Conservation (phyloP, 805 yeast species). For the Ogataea nonfermentans region DNA sequence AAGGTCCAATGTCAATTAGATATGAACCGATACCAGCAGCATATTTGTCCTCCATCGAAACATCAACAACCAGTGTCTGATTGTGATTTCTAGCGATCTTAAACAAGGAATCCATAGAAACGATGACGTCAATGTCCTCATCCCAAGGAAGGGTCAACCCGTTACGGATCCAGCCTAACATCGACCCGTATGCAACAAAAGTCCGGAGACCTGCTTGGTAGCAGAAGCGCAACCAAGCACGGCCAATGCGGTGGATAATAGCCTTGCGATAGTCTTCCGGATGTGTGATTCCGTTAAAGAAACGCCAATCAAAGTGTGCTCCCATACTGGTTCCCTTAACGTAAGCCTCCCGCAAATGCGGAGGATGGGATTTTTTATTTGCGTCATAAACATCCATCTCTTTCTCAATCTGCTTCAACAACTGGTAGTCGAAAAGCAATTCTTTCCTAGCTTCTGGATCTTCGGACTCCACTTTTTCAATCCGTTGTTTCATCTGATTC, state of each 20-base stretch:
- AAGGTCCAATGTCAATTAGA: constrained; percentile 46
- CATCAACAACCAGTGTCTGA: constrained; percentile 48
- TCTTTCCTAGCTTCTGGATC: constrained; percentile 6
- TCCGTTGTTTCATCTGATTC: constrained; percentile 14
- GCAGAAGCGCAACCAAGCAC: constrained; percentile 53
- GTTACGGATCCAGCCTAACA: constrained; percentile 64
- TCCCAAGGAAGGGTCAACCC: constrained; percentile 68
- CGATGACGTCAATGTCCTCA: constrained; percentile 62
- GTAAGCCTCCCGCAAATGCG: constrained; percentile 41
- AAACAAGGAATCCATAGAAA: constrained; percentile 49
- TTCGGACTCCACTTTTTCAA: constrained; percentile 1
- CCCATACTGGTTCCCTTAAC: constrained; percentile 24
- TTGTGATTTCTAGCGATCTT: constrained; percentile 47
- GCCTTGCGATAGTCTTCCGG: constrained; percentile 40
- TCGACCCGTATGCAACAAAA: constrained; percentile 67
- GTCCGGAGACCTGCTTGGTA: constrained; percentile 45
- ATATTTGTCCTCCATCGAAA: constrained; percentile 21
- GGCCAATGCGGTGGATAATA: constrained; percentile 44
- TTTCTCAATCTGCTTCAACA: constrained; percentile 19
- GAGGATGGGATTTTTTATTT: constrained; percentile 15
- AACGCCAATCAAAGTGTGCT: constrained; percentile 53
- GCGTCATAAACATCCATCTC: constrained; percentile 16
- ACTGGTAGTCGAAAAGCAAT: constrained; percentile 19
- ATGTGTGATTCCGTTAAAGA: constrained; percentile 46
- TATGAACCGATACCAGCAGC: constrained; percentile 57